Conservation (phyloP, 1,139 yeast genomes). For the Candida sp. region DNA sequence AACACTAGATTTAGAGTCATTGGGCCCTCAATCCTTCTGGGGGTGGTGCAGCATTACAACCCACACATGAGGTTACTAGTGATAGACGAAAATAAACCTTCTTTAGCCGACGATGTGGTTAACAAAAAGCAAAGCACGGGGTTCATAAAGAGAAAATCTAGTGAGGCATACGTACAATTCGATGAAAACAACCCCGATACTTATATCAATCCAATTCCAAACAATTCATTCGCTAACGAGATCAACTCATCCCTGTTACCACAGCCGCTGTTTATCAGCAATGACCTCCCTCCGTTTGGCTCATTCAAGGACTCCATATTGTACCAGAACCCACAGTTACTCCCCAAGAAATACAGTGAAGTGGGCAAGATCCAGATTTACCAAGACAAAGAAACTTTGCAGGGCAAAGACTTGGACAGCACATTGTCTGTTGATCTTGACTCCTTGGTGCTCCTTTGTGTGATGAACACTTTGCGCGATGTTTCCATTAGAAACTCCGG, state of each 20-base stretch:
- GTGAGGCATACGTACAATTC: slow-evolving; percentile 6
- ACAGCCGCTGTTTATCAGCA: slow-evolving; percentile 26
- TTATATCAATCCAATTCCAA: slow-evolving; percentile 36
- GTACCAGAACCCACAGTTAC: slow-evolving; percentile 19
- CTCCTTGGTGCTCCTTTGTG: slow-evolving; percentile 32
- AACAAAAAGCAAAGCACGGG: slow-evolving; percentile 35
- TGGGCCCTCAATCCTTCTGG: slow-evolving; percentile 39
- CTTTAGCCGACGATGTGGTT: slow-evolving; percentile 39
- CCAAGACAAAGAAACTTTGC: slow-evolving; percentile 24
- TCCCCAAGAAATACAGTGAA: slow-evolving; percentile 42
- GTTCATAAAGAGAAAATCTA: slow-evolving; percentile 20
- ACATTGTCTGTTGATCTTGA: slow-evolving; percentile 39
- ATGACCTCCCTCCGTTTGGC: slow-evolving; percentile 47
- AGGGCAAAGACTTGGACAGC: slow-evolving; percentile 21
- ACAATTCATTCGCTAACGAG: slow-evolving; percentile 16
- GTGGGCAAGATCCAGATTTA: slow-evolving; percentile 40
- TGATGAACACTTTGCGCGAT: slow-evolving; percentile 39
- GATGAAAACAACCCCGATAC: slow-evolving; percentile 14
- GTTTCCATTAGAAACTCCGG: slow-evolving; percentile 29
- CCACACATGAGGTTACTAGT: slow-evolving; percentile 40
- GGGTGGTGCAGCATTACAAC: slow-evolving; percentile 32
- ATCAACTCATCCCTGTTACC: slow-evolving; percentile 3
- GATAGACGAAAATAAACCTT: slow-evolving; percentile 38
- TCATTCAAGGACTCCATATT: slow-evolving; percentile 32
- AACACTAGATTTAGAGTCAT: slow-evolving; percentile 42